Evolutionary conservation across 805 yeast genomes (phyloP), one percentile per base, ranked within the genome.

Genomic region (Sugiyamaella smithiae): DNA sequence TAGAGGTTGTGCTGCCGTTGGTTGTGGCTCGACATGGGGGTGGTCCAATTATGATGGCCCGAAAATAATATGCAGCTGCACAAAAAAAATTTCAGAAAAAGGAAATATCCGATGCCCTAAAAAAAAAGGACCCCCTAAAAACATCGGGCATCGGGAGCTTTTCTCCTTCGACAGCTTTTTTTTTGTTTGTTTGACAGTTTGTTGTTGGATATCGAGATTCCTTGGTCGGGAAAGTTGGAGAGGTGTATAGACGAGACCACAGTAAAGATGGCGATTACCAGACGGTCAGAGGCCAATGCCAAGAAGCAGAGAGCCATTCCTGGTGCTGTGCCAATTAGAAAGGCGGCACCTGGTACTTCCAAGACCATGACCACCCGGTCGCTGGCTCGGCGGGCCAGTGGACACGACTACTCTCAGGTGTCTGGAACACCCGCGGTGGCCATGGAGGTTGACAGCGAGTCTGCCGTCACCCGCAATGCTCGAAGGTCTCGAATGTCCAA

Each of bases 41-140:
- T 91, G 91, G 67, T 96, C 97, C 0, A 91, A 86, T 61, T 84
- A 97, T 12, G 99, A 98, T 50, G 84, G 89, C 28, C 95, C 87
- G 65, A 98, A n/a, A n/a, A n/a, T n/a, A 93, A 60, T 88, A 84
- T 91, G 56, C 97, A 86, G 60, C 72, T 91, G 46, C 85, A 93
- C 5, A 98, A 91, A 77, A 98, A 91, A 82, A 35, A 35, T 35
- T 35, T 35, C 38, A 35, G 38, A 35, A 35, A 35, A 35, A 35
- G 99, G 91, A 67, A 86, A 35, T 14, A 29, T 29, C 16, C 33
- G 33, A 16, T 29, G 12, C 33, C 33, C 33, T 29, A 35, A 35
- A 35, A 35, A 26, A 26, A 26, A 8, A 26, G 7, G 9, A 26
- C 29, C 29, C 29, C 29, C n/a, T n/a, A n/a, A n/a, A n/a, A n/a